Conservation (phyloP, 2,329 filamentous ascomycete genomes). For the Sporothrix variecibatus region DNA sequence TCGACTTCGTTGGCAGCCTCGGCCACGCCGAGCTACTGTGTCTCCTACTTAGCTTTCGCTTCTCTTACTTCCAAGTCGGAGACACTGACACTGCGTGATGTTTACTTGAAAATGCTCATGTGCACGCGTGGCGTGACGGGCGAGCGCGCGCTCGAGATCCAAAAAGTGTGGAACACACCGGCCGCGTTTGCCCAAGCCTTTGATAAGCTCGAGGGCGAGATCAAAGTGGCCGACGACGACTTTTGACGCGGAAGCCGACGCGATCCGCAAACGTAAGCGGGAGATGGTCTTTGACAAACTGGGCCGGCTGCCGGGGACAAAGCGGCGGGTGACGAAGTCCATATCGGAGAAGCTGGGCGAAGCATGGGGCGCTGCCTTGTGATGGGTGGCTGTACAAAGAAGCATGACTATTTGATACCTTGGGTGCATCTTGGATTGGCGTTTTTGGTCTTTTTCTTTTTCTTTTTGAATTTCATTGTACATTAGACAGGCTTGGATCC, state of each 20-base stretch:
- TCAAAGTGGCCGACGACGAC: not conserved
- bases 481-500: not conserved
- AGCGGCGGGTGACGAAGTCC: conserved; percentile 63
- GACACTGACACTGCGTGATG: conserved; percentile 69
- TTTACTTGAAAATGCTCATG: conserved; percentile 86
- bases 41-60: conserved; percentile 72
- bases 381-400: conserved; percentile 28
- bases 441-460: not conserved
- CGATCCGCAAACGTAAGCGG: conserved; percentile 57
- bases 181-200: conserved; percentile 71
- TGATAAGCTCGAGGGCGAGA: conserved; percentile 53
- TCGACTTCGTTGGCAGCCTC: conserved; percentile 27
- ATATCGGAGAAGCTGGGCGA: conserved; percentile 71
- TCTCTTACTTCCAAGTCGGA: conserved; percentile 75
- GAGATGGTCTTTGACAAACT: conserved; percentile 62
- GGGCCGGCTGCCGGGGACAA: conserved; percentile 62
- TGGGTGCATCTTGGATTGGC: not conserved
- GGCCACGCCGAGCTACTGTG: conserved; percentile 48
- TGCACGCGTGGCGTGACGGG: conserved; percentile 73
- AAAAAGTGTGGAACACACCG: conserved; percentile 76
- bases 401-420: not conserved
- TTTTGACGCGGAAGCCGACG: conserved; percentile 35
- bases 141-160: conserved; percentile 78
- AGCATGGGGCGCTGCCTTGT: conserved; percentile 62
- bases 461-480: not conserved